These are phyloP conservation scores for Monosporascus sp. DNA, from an alignment of 2,329 filamentous ascomycete species.

Conservation along the genomic window DNA sequence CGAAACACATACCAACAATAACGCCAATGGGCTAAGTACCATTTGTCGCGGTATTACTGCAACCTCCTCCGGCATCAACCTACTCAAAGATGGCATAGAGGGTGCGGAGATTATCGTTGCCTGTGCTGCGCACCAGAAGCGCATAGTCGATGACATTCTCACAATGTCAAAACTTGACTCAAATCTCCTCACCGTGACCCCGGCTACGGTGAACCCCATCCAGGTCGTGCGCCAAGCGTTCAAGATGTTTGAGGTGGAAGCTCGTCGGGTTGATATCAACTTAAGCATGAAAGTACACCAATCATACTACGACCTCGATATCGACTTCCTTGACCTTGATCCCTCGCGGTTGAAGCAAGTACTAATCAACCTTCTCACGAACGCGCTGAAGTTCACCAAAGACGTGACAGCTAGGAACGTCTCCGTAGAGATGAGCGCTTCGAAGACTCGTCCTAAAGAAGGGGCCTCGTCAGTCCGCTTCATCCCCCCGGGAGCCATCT, in stretches of 20 bases:
- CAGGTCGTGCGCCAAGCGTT: constrained; percentile 61
- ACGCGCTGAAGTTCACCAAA: constrained; percentile 60
- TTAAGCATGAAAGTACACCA: constrained; percentile 63
- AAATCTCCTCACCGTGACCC: constrained; percentile 62
- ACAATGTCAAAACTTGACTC: constrained; percentile 66
- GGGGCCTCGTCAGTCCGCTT: constrained; percentile 52
- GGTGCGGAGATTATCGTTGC: constrained; percentile 72
- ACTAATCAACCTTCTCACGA: constrained; percentile 68
- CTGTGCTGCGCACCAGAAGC: constrained; percentile 74
- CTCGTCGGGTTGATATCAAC: constrained; percentile 64
- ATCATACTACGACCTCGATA: constrained; percentile 55
- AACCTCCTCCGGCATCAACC: constrained; percentile 50
- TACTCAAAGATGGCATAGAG: constrained; percentile 75
- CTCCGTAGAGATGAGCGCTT: constrained; percentile 44
- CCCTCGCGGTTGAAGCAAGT: constrained; percentile 71
- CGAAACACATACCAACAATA: constrained; percentile 3
- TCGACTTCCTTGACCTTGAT: constrained; percentile 69
- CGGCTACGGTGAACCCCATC: constrained; percentile 62
- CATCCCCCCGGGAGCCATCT: constrained; percentile 44
- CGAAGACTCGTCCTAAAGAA: constrained; percentile 35
- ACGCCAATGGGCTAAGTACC: background rate
- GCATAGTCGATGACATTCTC: constrained; percentile 62
- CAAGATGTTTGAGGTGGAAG: constrained; percentile 74
- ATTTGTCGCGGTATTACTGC: background rate
- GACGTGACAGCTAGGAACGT: constrained; percentile 55